phyloP scores from a whole-genome alignment of 805 yeast genomes.

The Pichia kluyveri region DNA sequence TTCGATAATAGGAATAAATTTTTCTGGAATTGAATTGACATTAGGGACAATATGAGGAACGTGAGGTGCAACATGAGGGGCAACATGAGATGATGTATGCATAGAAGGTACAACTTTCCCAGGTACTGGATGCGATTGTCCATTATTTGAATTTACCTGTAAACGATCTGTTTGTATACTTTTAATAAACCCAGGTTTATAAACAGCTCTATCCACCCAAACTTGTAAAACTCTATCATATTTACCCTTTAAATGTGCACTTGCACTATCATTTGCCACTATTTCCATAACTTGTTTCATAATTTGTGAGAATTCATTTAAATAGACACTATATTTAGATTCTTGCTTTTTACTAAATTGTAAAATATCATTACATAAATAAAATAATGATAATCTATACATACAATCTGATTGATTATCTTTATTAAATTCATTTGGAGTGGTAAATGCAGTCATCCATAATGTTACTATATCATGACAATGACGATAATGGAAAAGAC shows the following conservation, averaged over 20 bases:
- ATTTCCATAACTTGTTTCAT: conserved; percentile 33
- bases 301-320: conserved; percentile 45
- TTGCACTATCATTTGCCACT: conserved; percentile 17
- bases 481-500: conserved; percentile 54
- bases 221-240: conserved; percentile 44
- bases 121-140: no score
- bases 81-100: no score
- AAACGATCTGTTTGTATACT: no score
- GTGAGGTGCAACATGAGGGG: no score
- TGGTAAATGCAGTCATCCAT: conserved; percentile 8
- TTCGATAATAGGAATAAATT: not conserved
- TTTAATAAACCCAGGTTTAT: conserved; percentile 19
- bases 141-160: no score
- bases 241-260: conserved; percentile 28
- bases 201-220: conserved; percentile 49
- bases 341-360: conserved; percentile 65
- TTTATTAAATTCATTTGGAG: conserved; percentile 5
- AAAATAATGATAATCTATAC: conserved; percentile 36
- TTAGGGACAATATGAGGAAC: not conserved
- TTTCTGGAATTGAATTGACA: not conserved
- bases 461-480: conserved; percentile 35
- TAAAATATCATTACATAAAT: conserved; percentile 72
- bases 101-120: not conserved
- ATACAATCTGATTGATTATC: conserved; percentile 26
- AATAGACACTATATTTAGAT: conserved; percentile 39